Percentiles rank a stretch among this genome's conserved stretches.
phyloP scores from a whole-genome alignment of 345 rosid genomes.

The Arabis hirsuta region DNA sequence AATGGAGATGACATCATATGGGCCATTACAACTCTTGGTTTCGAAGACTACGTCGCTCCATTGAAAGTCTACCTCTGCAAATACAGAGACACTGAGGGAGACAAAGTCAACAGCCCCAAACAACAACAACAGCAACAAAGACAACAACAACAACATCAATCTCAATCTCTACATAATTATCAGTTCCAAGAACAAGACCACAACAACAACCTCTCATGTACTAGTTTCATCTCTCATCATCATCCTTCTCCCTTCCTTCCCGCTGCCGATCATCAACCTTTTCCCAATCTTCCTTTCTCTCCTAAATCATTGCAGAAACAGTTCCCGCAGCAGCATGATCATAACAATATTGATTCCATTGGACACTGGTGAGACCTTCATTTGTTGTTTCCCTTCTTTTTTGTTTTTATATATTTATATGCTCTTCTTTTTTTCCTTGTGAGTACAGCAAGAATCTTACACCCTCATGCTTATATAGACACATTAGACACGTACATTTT shows the following conservation, averaged over 20 bases:
- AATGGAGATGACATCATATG: constrained; percentile 80
- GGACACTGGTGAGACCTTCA: constrained; percentile 19
- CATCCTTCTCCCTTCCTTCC: constrained; percentile 47
- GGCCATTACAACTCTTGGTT: constrained; percentile 76
- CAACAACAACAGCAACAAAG: constrained; percentile 47
- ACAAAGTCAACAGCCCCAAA: constrained; percentile 63
- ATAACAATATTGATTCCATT: constrained; percentile 54
- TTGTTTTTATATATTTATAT: neutral
- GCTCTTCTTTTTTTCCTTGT: constrained; percentile 1
- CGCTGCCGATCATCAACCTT: constrained; percentile 50
- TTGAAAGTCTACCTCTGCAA: constrained; percentile 61
- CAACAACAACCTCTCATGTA: constrained; percentile 42
- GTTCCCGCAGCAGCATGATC: constrained; percentile 65
- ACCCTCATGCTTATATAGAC: constrained; percentile 26
- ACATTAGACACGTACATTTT: constrained; percentile 33
- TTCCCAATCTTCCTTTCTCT: constrained; percentile 59
- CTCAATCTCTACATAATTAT: neutral
- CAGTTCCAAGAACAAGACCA: constrained; percentile 46
- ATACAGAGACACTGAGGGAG: constrained; percentile 69
- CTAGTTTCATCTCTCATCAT: constrained; percentile 50
- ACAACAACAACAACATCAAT: constrained; percentile 29
- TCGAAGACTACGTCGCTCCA: constrained; percentile 66
- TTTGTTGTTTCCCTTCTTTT: neutral
- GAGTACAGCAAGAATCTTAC: constrained; percentile 2
- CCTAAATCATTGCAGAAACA: constrained; percentile 64